phyloP scores from a whole-genome alignment of 371 early-diverging fungal genomes.

The Mortierella sp. region DNA sequence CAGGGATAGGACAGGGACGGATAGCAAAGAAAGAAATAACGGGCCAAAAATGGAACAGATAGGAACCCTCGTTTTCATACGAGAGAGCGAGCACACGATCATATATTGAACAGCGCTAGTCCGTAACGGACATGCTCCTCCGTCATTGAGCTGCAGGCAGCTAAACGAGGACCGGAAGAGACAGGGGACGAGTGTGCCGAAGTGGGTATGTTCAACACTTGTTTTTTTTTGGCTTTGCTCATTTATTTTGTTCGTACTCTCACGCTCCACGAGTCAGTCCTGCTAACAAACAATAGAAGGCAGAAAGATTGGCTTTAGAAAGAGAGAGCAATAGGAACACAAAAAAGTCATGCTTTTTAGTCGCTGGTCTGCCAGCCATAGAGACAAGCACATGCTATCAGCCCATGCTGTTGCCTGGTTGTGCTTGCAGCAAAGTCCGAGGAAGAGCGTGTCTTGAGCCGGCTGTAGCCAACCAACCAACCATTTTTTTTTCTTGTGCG shows the following conservation, averaged over 20 bases:
- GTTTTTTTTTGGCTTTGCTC: conserved; percentile 1
- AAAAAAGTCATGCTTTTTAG: neutral
- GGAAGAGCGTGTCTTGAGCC: neutral
- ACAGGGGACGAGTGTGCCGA: neutral
- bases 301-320: neutral
- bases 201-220: neutral
- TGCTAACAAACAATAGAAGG: neutral
- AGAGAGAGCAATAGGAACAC: neutral
- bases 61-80: conserved; percentile 3
- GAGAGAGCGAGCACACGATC: neutral
- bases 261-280: neutral
- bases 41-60: neutral
- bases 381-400: conserved; percentile 6
- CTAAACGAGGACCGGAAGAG: neutral
- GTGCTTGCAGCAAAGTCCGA: neutral
- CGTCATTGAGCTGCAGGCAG: neutral
- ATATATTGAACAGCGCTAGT: neutral
- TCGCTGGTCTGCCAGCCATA: neutral
- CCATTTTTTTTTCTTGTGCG: neutral
- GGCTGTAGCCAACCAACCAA: neutral
- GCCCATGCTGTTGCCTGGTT: neutral
- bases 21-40: neutral
- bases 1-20: neutral
- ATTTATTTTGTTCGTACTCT: neutral
- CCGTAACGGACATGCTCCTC: neutral